Evolutionary conservation across 352 stramenopile species (phyloP), one percentile per base, ranked within the genome.

Genomic region (Globisporangium middletonii): DNA sequence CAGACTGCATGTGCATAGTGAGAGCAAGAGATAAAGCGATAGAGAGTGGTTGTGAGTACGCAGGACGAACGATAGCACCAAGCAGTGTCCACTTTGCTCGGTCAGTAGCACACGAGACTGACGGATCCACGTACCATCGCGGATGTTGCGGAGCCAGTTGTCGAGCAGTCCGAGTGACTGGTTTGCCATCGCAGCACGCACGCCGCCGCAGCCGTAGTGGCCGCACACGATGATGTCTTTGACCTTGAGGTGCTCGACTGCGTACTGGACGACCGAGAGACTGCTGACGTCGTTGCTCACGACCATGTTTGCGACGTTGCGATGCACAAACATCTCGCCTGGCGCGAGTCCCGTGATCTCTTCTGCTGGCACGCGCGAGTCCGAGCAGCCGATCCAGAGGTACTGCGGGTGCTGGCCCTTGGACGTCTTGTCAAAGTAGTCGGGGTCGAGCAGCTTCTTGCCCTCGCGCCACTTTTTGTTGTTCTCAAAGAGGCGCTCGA

Each of bases 241-340:
- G 9, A 97, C 85, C 16, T 82, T 69, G 28, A 97, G 71, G 42
- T 87, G 69, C 56, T 91, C 81, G 26, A 97, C 79, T 0, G 82
- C 88, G 61, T 88, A 91, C 57, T 91, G 76, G 50, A 88, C 67
- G 42, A 86, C 72, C 7, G 75, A 77, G 18, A 85, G 64, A 38
- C 73, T 79, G 74, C 72, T 89, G 43, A 91, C 71, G 59, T 89
- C 75, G 59, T 85, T 86, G 50, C 60, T 69, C 19, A 85, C 75
- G 46, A 88, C 78, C 23, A 89, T 57, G 65, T 96, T 95, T 18
- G 84, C 85, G 13, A 95, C 70, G 62, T 97, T 97, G 52, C 90
- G 86, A 63, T 96, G 85, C 51, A 97, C 86, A 62, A 97, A 97
- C 57, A 97, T 72, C 62, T 94, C 76, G 30, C 90, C 90, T 4